Evolutionary conservation across 768 basidiomycete genomes (phyloP).

Genomic region (Tulasnella sp.): DNA sequence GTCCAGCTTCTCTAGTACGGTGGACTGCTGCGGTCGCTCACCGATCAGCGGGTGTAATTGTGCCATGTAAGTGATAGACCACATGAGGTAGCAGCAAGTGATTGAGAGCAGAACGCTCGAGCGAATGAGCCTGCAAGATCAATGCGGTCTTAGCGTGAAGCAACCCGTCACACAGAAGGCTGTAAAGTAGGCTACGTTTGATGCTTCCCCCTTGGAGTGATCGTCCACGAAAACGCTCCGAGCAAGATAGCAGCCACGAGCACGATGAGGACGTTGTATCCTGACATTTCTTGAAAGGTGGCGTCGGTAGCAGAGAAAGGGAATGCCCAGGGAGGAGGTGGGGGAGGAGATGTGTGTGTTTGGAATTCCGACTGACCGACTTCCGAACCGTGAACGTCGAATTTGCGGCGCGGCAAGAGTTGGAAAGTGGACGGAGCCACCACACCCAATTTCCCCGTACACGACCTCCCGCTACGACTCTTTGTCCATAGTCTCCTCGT

Average conservation of each 20-base stretch:
- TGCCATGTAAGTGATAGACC: slow-evolving; percentile 95
- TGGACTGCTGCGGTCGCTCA: slow-evolving; percentile 40
- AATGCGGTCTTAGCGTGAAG: not conserved
- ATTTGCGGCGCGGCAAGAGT: not conserved
- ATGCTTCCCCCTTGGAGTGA: slow-evolving; percentile 79
- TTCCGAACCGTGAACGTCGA: slow-evolving; percentile 16
- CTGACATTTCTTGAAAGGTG: slow-evolving; percentile 34
- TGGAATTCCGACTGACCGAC: not conserved
- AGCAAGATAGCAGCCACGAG: slow-evolving; percentile 62
- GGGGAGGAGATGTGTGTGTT: not conserved
- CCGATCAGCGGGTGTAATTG: slow-evolving; percentile 88
- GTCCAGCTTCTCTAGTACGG: not conserved
- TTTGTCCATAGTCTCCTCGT: slow-evolving; percentile 5
- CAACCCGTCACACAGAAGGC: not conserved
- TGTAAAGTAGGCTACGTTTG: slow-evolving; percentile 59
- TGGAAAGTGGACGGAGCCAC: slow-evolving; percentile 20
- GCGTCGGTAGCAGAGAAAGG: slow-evolving; percentile 15
- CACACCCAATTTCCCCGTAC: slow-evolving; percentile 18
- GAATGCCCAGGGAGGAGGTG: not conserved
- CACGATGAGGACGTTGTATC: slow-evolving; percentile 65
- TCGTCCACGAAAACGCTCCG: slow-evolving; percentile 61
- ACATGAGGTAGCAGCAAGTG: slow-evolving; percentile 87
- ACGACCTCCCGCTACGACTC: slow-evolving; percentile 21
- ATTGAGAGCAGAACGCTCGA: slow-evolving; percentile 74
- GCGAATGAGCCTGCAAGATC: slow-evolving; percentile 66